Conservation (phyloP, 2,329 filamentous ascomycete genomes). For the Sporothrix protearum region DNA sequence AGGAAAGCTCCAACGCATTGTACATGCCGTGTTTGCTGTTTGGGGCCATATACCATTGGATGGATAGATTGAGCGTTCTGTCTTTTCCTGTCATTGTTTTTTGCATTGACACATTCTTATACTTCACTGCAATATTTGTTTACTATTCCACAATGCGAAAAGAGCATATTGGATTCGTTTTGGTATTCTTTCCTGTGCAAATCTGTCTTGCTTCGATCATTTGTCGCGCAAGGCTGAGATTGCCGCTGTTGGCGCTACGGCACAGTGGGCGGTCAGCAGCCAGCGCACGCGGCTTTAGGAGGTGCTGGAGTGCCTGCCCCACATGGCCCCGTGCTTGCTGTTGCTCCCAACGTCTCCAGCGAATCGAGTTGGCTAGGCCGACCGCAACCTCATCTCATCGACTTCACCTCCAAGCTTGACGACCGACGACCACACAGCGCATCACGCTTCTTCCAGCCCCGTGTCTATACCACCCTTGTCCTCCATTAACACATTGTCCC, state of each 20-base stretch:
- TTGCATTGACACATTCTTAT: background rate
- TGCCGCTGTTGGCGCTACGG: background rate
- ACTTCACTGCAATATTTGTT: background rate
- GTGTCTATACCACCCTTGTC: background rate
- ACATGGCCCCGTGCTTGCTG: background rate
- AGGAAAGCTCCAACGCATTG: background rate
- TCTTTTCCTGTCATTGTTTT: slow-evolving; percentile 1
- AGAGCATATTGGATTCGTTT: background rate
- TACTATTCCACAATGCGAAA: background rate
- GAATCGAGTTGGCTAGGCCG: background rate
- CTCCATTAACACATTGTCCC: background rate
- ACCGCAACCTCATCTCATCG: background rate
- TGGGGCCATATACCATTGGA: background rate
- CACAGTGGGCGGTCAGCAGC: background rate
- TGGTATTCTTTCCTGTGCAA: background rate
- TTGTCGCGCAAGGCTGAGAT: background rate
- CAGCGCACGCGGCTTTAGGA: slow-evolving; percentile 1
- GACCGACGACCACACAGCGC: background rate
- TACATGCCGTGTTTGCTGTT: background rate
- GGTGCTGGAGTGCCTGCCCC: slow-evolving; percentile 7
- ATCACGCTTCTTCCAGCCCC: too few relatives aligned
- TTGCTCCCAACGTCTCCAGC: background rate
- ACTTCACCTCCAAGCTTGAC: background rate
- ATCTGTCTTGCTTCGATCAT: too few relatives aligned
- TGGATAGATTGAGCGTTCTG: slow-evolving; percentile 6